phyloP scores from a whole-genome alignment of 257 asterid genomes.

The Solanum neorickii region DNA sequence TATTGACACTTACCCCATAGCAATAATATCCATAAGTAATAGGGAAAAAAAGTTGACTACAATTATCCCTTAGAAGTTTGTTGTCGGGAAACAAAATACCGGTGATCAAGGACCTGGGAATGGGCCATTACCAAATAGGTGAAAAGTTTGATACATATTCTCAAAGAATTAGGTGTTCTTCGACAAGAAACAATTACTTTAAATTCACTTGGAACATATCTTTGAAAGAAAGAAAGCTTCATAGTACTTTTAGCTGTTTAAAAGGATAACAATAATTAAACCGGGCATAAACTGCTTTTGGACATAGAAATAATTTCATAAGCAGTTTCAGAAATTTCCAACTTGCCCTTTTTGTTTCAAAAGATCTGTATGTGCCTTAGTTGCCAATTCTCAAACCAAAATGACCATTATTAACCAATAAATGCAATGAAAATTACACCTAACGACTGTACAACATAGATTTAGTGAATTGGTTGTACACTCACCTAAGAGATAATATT shows the following conservation, averaged over 20 bases:
- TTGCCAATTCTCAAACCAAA: neutral
- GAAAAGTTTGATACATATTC: neutral
- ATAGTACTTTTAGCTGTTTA: neutral
- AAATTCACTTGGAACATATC: neutral
- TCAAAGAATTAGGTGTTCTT: neutral
- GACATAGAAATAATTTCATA: neutral
- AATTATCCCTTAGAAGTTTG: neutral
- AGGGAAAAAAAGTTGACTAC: neutral
- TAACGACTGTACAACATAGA: neutral
- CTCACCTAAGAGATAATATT: neutral
- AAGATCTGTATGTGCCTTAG: neutral
- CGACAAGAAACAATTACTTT: neutral
- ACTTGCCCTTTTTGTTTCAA: neutral
- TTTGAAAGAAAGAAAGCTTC: neutral
- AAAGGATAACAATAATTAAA: neutral
- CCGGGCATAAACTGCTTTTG: neutral
- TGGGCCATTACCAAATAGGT: neutral
- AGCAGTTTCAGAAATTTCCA: neutral
- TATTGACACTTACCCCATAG: neutral
- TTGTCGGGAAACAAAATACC: neutral
- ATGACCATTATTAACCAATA: neutral
- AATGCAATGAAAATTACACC: neutral
- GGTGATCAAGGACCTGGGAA: neutral
- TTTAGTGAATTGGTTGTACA: neutral
- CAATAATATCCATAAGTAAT: neutral